These are phyloP conservation scores for Wickerhamomyces canadensis DNA, from an alignment of 805 yeast species.

Conservation along the genomic window DNA sequence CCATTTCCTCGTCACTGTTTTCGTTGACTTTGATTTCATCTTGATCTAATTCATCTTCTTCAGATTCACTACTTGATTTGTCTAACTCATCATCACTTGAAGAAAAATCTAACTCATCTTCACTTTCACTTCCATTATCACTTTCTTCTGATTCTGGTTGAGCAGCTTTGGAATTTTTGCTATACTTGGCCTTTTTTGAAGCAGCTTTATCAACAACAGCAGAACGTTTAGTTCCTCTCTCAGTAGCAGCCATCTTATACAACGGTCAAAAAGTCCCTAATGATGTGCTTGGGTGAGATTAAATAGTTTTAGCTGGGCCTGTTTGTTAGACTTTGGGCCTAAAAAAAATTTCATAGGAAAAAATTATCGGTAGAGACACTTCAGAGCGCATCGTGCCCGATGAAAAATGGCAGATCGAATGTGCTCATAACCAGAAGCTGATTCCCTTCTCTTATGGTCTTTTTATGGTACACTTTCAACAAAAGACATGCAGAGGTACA, in stretches of 20 bases:
- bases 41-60: conserved; percentile 24
- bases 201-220: conserved; percentile 4
- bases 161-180: conserved; percentile 23
- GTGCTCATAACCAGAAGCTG: background rate
- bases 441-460: background rate
- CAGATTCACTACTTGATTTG: background rate
- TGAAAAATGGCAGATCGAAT: background rate
- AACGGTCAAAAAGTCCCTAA: background rate
- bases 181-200: conserved; percentile 16
- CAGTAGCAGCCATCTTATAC: conserved; percentile 13
- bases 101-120: conserved; percentile 16
- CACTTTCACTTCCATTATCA: conserved; percentile 11
- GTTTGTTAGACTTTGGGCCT: too few relatives aligned
- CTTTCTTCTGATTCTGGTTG: conserved; percentile 15
- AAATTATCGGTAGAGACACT: conserved; percentile 5
- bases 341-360: conserved; percentile 4
- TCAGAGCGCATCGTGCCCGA: conserved; percentile 6
- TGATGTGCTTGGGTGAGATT: too few relatives aligned
- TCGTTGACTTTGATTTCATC: conserved; percentile 24
- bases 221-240: conserved; percentile 21
- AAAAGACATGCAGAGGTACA: too few relatives aligned
- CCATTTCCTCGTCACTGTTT: conserved; percentile 22
- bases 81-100: conserved; percentile 26
- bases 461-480: too few relatives aligned
- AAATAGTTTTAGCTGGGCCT: too few relatives aligned